Evolutionary conservation across 768 basidiomycete species (phyloP).

Genomic region (Postia placenta): DNA sequence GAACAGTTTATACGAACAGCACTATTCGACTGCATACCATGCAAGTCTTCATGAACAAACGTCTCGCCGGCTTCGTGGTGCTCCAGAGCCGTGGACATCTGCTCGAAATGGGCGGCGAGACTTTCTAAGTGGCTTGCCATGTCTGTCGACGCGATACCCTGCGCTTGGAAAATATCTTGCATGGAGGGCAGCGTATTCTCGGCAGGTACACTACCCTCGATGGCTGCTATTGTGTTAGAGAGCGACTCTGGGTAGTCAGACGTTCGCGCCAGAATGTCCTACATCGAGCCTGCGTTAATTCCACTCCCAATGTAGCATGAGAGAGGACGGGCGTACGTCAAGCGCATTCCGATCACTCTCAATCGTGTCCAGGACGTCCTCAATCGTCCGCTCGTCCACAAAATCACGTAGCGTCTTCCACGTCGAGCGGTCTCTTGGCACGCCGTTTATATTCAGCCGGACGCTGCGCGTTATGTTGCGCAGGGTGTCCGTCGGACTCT

Average conservation of each 20-base stretch:
- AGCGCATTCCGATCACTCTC: constrained; percentile 63
- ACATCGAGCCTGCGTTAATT: constrained; percentile 25
- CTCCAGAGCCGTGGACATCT: constrained; percentile 64
- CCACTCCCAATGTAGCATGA: not conserved
- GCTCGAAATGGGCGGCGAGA: constrained; percentile 67
- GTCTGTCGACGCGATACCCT: constrained; percentile 49
- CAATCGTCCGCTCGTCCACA: constrained; percentile 77
- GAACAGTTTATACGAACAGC: not conserved
- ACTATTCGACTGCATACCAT: constrained; percentile 35
- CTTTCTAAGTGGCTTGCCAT: constrained; percentile 75
- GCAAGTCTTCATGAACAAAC: constrained; percentile 64
- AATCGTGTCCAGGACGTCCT: constrained; percentile 66
- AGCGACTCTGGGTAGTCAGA: constrained; percentile 66
- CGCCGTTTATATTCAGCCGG: constrained; percentile 9
- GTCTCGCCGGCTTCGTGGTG: constrained; percentile 65
- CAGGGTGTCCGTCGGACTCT: constrained; percentile 40
- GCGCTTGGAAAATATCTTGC: constrained; percentile 42
- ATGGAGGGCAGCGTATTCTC: constrained; percentile 33
- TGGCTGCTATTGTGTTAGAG: constrained; percentile 44
- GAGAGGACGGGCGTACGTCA: constrained; percentile 44
- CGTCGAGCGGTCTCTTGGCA: constrained; percentile 38
- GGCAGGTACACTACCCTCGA: constrained; percentile 46
- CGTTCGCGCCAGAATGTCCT: constrained; percentile 61
- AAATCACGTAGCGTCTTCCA: constrained; percentile 88
- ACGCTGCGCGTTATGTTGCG: constrained; percentile 20